phyloP scores from a whole-genome alignment of 495 filamentous ascomycete species.

The Hypomontagnella monticulosa region DNA sequence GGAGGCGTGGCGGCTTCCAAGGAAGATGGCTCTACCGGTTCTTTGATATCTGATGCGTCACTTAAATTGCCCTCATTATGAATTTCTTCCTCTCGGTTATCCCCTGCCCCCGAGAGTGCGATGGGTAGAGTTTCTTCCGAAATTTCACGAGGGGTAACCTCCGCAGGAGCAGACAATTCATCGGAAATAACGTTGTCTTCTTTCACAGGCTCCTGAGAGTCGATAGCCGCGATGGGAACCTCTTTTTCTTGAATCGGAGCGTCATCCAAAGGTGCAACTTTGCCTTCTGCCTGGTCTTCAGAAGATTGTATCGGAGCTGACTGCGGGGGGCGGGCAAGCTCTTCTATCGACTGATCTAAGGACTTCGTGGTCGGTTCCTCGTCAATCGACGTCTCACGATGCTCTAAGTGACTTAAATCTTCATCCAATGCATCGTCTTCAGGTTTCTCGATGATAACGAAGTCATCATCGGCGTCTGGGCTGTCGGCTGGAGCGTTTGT shows the following conservation, averaged over 20 bases:
- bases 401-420: background rate
- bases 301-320: background rate
- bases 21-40: too few species aligned
- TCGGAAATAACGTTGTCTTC: background rate
- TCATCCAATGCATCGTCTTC: background rate
- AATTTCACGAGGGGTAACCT: background rate
- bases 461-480: conserved; percentile 6
- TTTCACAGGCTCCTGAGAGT: background rate
- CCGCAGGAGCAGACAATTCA: background rate
- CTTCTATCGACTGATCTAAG: background rate
- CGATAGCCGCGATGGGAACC: background rate
- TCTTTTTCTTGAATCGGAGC: background rate
- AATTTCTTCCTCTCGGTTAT: background rate
- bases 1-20: too few species aligned
- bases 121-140: background rate
- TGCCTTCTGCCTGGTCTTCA: background rate
- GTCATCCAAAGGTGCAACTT: background rate
- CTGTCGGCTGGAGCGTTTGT: background rate
- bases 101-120: background rate
- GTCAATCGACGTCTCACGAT: background rate
- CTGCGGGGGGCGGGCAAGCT: background rate
- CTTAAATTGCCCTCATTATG: background rate
- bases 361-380: background rate
- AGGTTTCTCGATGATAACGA: conserved; percentile 20
- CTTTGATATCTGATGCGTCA: too few species aligned